phyloP scores from a whole-genome alignment of 1,139 yeast genomes.

The Pichia sp. region DNA sequence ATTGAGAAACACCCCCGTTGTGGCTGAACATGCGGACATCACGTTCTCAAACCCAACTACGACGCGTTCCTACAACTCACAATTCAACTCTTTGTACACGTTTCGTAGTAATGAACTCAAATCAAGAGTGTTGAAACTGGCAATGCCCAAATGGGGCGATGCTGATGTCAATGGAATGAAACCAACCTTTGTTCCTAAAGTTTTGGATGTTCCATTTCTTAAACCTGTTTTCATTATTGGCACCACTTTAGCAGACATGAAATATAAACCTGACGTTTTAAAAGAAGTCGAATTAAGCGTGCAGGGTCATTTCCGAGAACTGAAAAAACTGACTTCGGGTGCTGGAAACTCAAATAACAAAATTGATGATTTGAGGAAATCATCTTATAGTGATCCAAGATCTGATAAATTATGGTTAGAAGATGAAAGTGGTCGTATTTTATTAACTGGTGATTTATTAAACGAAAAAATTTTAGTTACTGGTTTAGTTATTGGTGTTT shows the following conservation, averaged over 20 bases:
- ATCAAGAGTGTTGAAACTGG: slow-evolving; percentile 47
- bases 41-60: slow-evolving; percentile 16
- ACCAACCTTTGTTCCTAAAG: slow-evolving; percentile 50
- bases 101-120: slow-evolving; percentile 52
- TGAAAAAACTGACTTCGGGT: slow-evolving; percentile 12
- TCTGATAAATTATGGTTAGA: slow-evolving; percentile 68
- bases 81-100: slow-evolving; percentile 70
- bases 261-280: slow-evolving; percentile 76
- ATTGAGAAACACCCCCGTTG: slow-evolving; percentile 1
- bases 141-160: slow-evolving; percentile 44
- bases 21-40: slow-evolving; percentile 2
- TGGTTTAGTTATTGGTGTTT: slow-evolving; percentile 76
- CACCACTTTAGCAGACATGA: slow-evolving; percentile 78
- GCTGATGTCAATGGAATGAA: slow-evolving; percentile 39
- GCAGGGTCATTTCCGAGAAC: slow-evolving; percentile 45
- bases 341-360: slow-evolving; percentile 16
- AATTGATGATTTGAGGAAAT: slow-evolving; percentile 27
- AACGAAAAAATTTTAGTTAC: slow-evolving; percentile 58
- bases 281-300: slow-evolving; percentile 65
- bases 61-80: slow-evolving; percentile 52
- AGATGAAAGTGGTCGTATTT: slow-evolving; percentile 88
- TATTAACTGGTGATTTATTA: slow-evolving; percentile 56
- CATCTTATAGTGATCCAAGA: slow-evolving; percentile 47
- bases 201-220: slow-evolving; percentile 66
- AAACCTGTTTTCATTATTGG: slow-evolving; percentile 87